Evolutionary conservation across 257 asterid genomes (phyloP).

Genomic region (Plantago elongata): DNA sequence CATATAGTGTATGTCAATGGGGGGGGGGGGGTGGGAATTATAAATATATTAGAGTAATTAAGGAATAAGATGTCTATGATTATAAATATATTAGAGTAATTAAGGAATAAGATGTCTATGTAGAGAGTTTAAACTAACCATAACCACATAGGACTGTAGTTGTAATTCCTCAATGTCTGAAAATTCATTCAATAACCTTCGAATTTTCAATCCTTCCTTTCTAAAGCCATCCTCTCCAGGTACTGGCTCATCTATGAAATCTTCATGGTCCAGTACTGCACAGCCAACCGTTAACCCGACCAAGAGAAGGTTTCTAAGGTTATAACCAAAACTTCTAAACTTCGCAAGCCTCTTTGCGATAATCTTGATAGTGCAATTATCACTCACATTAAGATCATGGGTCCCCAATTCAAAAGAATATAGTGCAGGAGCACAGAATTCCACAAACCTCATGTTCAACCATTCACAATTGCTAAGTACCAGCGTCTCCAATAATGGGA

Average conservation of each 20-base stretch:
- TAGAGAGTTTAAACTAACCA: constrained; percentile 4
- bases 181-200: not conserved
- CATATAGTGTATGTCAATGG: no score
- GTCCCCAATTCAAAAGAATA: not conserved
- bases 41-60: no score
- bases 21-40: no score
- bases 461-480: not conserved
- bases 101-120: no score
- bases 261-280: not conserved
- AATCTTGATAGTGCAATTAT: not conserved
- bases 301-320: not conserved
- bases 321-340: not conserved
- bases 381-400: not conserved
- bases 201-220: not conserved
- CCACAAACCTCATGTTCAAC: constrained; percentile 4
- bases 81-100: not conserved
- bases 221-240: not conserved
- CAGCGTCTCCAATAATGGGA: constrained; percentile 1
- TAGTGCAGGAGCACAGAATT: constrained; percentile 8
- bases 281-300: not conserved
- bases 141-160: not conserved
- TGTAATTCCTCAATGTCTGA: not conserved
- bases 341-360: not conserved
- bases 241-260: not conserved
- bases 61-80: not conserved